phyloP scores from a whole-genome alignment of 805 yeast genomes.

The Candida boleticola region DNA sequence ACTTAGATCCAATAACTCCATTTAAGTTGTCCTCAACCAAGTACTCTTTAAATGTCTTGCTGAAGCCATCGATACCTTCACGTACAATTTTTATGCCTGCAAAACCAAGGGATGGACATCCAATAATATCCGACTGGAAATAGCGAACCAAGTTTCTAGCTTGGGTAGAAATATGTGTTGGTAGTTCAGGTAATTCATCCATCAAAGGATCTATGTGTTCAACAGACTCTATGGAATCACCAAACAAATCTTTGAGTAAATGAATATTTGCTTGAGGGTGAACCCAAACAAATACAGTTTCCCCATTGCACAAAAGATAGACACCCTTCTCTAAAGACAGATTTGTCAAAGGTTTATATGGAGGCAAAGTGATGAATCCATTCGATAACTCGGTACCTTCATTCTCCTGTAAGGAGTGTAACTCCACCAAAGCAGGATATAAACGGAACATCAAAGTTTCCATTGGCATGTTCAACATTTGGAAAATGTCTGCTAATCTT shows the following conservation, averaged over 20 bases:
- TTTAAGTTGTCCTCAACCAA: conserved; percentile 68
- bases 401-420: conserved; percentile 60
- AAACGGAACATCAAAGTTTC: conserved; percentile 60
- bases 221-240: conserved; percentile 45
- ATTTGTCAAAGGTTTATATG: conserved; percentile 42
- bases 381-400: conserved; percentile 48
- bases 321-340: conserved; percentile 65
- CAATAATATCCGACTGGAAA: conserved; percentile 39
- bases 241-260: conserved; percentile 74
- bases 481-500: conserved; percentile 54
- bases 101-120: conserved; percentile 24
- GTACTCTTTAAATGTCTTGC: conserved; percentile 49
- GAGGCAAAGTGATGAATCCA: conserved; percentile 50
- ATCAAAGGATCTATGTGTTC: conserved; percentile 46
- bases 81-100: conserved; percentile 59
- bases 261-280: conserved; percentile 66
- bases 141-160: conserved; percentile 61
- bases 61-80: conserved; percentile 51
- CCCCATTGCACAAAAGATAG: conserved; percentile 73
- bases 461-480: conserved; percentile 52
- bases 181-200: conserved; percentile 66
- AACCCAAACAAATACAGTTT: conserved; percentile 57
- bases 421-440: conserved; percentile 76
- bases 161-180: conserved; percentile 66
- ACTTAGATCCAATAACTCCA: conserved; percentile 41